Evolutionary conservation across 495 filamentous ascomycete species (phyloP).

Genomic region (Staphylotrichum tortipilum): DNA sequence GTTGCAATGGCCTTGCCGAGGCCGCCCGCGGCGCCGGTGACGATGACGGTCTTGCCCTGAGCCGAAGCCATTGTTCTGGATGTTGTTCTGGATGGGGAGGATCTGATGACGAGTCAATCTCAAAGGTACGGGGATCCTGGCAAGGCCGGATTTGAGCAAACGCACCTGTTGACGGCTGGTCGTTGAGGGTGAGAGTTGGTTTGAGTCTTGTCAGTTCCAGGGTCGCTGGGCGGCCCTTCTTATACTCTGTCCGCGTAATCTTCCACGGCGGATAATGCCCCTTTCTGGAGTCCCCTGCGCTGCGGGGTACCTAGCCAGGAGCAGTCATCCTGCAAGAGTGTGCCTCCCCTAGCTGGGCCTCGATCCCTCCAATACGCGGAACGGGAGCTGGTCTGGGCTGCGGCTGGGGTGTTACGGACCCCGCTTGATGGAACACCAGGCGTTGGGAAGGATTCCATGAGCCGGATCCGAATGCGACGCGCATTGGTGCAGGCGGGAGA

Average conservation of each 20-base stretch:
- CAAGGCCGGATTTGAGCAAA: not conserved
- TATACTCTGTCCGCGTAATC: not conserved
- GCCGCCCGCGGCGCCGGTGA: constrained; percentile 38
- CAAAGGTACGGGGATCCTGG: too few relatives aligned
- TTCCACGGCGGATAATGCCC: not conserved
- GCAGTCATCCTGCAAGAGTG: too few relatives aligned
- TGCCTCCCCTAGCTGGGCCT: not conserved
- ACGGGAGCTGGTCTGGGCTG: not conserved
- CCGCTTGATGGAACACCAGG: not conserved
- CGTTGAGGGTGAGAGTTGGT: too few relatives aligned
- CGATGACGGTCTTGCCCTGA: constrained; percentile 32
- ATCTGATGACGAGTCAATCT: not conserved
- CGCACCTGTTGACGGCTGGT: too few relatives aligned
- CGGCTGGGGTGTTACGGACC: too few relatives aligned
- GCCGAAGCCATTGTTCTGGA: constrained; percentile 13
- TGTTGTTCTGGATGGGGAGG: too few relatives aligned
- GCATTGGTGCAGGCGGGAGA: not conserved
- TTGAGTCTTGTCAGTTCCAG: not conserved
- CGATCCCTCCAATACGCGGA: not conserved
- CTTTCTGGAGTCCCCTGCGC: not conserved
- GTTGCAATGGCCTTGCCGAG: constrained; percentile 34
- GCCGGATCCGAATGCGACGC: constrained; percentile 5
- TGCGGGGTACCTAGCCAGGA: not conserved
- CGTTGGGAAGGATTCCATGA: not conserved
- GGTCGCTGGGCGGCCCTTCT: not conserved